These are phyloP conservation scores for Sporothrix pseudoabietina DNA, from an alignment of 2,329 filamentous ascomycete species.

Conservation along the genomic window DNA sequence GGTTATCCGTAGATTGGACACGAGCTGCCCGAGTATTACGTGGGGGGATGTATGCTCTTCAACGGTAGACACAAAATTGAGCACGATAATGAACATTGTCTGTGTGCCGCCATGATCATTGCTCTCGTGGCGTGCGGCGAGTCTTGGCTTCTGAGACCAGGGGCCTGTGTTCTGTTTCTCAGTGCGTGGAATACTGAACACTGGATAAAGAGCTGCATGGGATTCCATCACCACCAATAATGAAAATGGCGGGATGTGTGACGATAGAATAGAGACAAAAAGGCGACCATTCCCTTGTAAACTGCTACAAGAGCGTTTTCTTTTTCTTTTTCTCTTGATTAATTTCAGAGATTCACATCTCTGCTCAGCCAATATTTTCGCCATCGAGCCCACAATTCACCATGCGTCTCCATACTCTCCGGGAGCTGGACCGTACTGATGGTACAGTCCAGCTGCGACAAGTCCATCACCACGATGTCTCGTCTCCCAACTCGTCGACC, in stretches of 20 bases:
- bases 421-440: slow-evolving; percentile 39
- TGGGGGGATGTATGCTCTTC: background rate
- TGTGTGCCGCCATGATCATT: background rate
- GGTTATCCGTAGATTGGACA: background rate
- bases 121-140: background rate
- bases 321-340: background rate
- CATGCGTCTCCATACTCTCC: slow-evolving; percentile 37
- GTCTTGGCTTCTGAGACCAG: background rate
- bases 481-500: background rate
- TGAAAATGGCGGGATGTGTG: background rate
- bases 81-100: slow-evolving; percentile 4
- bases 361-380: too few relatives aligned
- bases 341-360: too few relatives aligned
- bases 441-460: slow-evolving; percentile 53
- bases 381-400: background rate
- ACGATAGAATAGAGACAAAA: background rate
- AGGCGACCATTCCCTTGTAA: background rate
- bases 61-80: background rate
- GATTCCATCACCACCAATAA: background rate
- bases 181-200: background rate
- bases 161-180: too few relatives aligned
- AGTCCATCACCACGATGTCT: background rate
- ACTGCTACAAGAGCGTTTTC: background rate
- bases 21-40: background rate
- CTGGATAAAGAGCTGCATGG: background rate